These are phyloP conservation scores for Phaeosphaeria sp. DNA, from an alignment of 2,329 filamentous ascomycete species.

Conservation along the genomic window DNA sequence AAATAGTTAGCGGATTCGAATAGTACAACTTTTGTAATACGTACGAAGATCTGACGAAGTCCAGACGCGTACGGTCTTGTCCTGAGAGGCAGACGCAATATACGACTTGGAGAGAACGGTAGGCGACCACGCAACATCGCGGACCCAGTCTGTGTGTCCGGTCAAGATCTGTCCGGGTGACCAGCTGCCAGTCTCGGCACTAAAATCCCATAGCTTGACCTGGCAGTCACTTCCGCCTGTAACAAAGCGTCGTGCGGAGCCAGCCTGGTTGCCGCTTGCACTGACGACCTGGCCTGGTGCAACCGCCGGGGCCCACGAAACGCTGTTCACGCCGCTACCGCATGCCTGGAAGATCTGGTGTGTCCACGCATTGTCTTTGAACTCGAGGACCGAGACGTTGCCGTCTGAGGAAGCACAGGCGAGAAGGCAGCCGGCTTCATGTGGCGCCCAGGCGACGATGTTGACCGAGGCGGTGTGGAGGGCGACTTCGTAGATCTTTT, in stretches of 20 bases:
- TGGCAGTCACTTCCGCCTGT: slow-evolving; percentile 94
- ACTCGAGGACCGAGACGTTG: slow-evolving; percentile 91
- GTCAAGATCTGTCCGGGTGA: slow-evolving; percentile 62
- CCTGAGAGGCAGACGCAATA: slow-evolving; percentile 93
- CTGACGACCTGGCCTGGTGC: slow-evolving; percentile 85
- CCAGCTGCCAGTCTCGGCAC: slow-evolving; percentile 61
- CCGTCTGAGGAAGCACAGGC: slow-evolving; percentile 95
- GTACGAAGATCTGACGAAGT: slow-evolving; percentile 60
- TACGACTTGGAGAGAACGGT: slow-evolving; percentile 95
- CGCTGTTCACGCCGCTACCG: slow-evolving; percentile 91
- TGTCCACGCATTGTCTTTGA: slow-evolving; percentile 93
- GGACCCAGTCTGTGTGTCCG: slow-evolving; percentile 95
- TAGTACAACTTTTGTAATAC: slow-evolving; percentile 16
- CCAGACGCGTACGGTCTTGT: slow-evolving; percentile 98
- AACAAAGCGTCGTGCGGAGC: slow-evolving; percentile 79
- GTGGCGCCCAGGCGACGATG: slow-evolving; percentile 95
- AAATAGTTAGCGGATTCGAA: slow-evolving; percentile 52
- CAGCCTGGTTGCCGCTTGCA: slow-evolving; percentile 62
- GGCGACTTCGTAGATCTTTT: slow-evolving; percentile 90
- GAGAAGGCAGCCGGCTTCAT: slow-evolving; percentile 92
- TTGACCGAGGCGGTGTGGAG: slow-evolving; percentile 97
- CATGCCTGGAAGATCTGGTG: slow-evolving; percentile 91
- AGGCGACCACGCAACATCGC: slow-evolving; percentile 96
- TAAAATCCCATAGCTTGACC: slow-evolving; percentile 90
- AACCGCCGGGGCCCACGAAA: slow-evolving; percentile 91